Evolutionary conservation across 352 stramenopile genomes (phyloP), one percentile per base, ranked within the genome.

Genomic region (Blastocystis sp.): DNA sequence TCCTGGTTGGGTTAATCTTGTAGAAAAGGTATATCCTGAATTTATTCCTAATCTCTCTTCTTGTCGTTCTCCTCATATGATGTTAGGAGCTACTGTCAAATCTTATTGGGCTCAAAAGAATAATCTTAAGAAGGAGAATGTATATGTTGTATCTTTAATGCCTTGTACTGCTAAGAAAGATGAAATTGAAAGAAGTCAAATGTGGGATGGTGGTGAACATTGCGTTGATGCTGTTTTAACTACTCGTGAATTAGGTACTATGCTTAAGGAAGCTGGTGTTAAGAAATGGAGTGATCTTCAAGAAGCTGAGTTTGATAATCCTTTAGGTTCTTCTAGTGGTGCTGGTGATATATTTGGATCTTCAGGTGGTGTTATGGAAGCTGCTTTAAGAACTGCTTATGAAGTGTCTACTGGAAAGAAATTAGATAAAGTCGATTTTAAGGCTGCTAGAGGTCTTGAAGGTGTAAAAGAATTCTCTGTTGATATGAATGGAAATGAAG

Each of bases 151-250:
- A 46, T 83, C 85, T 1, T 75, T 96, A 31, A 94, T 95, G 86
- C 88, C 89, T 27, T 96, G 89, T 76, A 91, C 93, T 65, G 89
- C 95, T 68, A 96, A 96, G 74, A 96, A 96, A 67, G 73, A 95
- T 4, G 89, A 96, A 71, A 87, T 49, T 55, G 72, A 62, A 25
- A 25, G 39, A 18, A 65, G 42, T 18, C 25, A 69, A 21, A 55
- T 68, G 58, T 68, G 36, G 42, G 58, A 57, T 52, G 46, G 56
- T 19, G 58, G 40, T 11, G 44, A 67, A 10, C 82, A 80, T 37
- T 84, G 92, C 35, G 84, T 95, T 9, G 86, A 96, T 69, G 87
- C 86, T 36, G 87, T 95, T 25, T 76, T 96, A 19, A 83, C 77
- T 10, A 81, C 78, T 4, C 64, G 62, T 21, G 79, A 86, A 65